Conservation (phyloP, 768 basidiomycete genomes). For the Zangia roseola region DNA sequence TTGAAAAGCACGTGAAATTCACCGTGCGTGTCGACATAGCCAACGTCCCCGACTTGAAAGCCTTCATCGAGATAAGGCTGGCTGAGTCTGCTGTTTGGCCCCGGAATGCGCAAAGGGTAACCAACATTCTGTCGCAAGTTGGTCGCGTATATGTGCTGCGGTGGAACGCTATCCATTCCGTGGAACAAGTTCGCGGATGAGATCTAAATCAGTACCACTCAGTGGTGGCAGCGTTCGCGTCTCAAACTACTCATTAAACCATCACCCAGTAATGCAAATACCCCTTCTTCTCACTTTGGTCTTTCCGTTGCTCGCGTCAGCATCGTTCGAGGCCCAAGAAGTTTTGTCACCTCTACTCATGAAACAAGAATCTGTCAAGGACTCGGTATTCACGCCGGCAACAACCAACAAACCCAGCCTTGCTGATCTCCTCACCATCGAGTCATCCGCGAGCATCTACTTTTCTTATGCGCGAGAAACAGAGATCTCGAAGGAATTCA, state of each 20-base stretch:
- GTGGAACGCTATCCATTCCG: too few relatives aligned
- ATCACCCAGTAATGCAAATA: slow-evolving; percentile 17
- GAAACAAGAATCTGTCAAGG: slow-evolving; percentile 7
- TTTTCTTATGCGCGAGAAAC: slow-evolving; percentile 79
- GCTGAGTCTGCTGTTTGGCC: too few relatives aligned
- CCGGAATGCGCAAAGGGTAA: too few relatives aligned
- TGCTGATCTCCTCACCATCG: slow-evolving; percentile 77
- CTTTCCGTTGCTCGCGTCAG: slow-evolving; percentile 31
- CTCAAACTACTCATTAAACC: too few relatives aligned
- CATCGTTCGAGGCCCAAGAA: slow-evolving; percentile 30
- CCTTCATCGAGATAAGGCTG: slow-evolving; percentile 22
- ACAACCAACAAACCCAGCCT: slow-evolving; percentile 54
- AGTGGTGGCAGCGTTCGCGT: too few relatives aligned
- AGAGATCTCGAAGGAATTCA: slow-evolving; percentile 53
- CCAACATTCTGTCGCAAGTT: too few relatives aligned
- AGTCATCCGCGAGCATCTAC: slow-evolving; percentile 75
- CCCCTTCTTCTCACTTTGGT: slow-evolving; percentile 24
- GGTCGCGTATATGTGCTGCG: slow-evolving; percentile 16
- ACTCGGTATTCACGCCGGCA: slow-evolving; percentile 33
- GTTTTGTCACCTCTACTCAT: slow-evolving; percentile 19
- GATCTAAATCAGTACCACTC: too few relatives aligned
- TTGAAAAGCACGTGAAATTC: slow-evolving; percentile 34
- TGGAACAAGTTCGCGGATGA: too few relatives aligned
- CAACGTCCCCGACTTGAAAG: slow-evolving; percentile 35
- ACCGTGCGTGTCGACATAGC: slow-evolving; percentile 25